Percentiles rank a stretch among this genome's conserved stretches.
Conservation (phyloP, 2,329 filamentous ascomycete genomes). For the Endothia cerciana region DNA sequence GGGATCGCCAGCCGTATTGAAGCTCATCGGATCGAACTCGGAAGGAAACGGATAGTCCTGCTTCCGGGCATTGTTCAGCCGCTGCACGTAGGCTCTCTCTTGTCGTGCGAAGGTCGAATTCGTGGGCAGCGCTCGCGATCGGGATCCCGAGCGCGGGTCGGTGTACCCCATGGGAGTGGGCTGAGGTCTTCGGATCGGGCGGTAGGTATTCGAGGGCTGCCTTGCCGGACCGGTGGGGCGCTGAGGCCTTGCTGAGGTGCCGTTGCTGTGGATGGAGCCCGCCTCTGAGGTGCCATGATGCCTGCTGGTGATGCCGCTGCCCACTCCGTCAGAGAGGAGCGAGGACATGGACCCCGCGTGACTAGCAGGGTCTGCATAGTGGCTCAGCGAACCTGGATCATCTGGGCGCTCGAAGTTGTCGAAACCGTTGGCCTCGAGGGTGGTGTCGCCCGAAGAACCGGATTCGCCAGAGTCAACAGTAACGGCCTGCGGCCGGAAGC, state of each 20-base stretch:
- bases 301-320: slow-evolving; percentile 48
- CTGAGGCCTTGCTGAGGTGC: slow-evolving; percentile 53
- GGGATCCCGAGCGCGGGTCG: slow-evolving; percentile 53
- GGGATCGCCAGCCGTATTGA: slow-evolving; percentile 47
- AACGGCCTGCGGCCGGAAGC: slow-evolving; percentile 41
- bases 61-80: slow-evolving; percentile 63
- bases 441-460: slow-evolving; percentile 50
- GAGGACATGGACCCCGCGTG: slow-evolving; percentile 49
- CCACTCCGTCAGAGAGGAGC: slow-evolving; percentile 44
- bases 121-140: slow-evolving; percentile 53
- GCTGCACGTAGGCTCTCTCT: slow-evolving; percentile 93
- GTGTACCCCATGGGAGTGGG: slow-evolving; percentile 40
- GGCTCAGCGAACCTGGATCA: slow-evolving; percentile 48
- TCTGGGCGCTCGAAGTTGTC: slow-evolving; percentile 50
- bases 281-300: slow-evolving; percentile 42
- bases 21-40: slow-evolving; percentile 28
- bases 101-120: slow-evolving; percentile 69
- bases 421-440: slow-evolving; percentile 48
- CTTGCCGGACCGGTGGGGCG: slow-evolving; percentile 71
- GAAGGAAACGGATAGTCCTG: slow-evolving; percentile 73
- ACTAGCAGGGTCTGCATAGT: slow-evolving; percentile 47
- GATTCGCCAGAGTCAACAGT: slow-evolving; percentile 54
- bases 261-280: slow-evolving; percentile 39
- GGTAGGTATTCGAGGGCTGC: slow-evolving; percentile 81
- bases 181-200: slow-evolving; percentile 61